Percentiles rank a stretch among this genome's conserved stretches.
These are phyloP conservation scores for Pseudoperonospora humuli DNA, from an alignment of 352 stramenopile species.

Conservation along the genomic window DNA sequence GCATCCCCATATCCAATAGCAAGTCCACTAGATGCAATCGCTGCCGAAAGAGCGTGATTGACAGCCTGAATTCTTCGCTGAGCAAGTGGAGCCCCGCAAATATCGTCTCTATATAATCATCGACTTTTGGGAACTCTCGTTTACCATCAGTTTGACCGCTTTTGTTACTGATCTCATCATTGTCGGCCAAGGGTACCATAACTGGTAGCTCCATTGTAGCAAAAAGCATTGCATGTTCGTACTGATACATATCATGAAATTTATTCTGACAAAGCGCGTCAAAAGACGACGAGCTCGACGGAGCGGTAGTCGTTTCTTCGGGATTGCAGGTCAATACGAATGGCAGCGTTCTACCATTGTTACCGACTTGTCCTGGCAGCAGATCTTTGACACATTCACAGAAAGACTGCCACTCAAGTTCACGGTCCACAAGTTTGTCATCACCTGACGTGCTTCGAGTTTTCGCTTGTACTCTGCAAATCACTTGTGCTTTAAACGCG, in stretches of 20 bases:
- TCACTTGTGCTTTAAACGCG: conserved; percentile 17
- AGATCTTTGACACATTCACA: conserved; percentile 13
- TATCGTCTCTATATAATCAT: conserved; percentile 15
- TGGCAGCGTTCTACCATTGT: background rate
- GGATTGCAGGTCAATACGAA: background rate
- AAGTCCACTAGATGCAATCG: conserved; percentile 33
- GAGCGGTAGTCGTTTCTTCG: conserved; percentile 1
- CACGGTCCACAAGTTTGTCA: conserved; percentile 4
- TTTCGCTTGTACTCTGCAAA: conserved; percentile 16
- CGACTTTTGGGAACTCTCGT: background rate
- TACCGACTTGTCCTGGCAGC: conserved; percentile 1
- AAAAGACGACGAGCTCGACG: conserved; percentile 23
- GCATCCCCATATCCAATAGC: conserved; percentile 26
- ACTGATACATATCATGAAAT: conserved; percentile 40
- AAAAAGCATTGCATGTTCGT: conserved; percentile 37
- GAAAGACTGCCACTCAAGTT: conserved; percentile 26
- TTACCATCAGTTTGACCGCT: background rate
- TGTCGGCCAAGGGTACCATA: background rate
- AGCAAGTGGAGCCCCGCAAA: conserved; percentile 57
- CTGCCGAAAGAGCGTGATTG: conserved; percentile 19
- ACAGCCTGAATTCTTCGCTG: conserved; percentile 65
- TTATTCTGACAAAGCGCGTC: conserved; percentile 32
- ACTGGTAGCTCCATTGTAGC: conserved; percentile 24
- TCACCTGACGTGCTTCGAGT: background rate
- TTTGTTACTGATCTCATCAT: background rate